Base-by-base conservation (phyloP, 2,329 filamentous ascomycete species). In the Zymoseptoria crescenta region DNA sequence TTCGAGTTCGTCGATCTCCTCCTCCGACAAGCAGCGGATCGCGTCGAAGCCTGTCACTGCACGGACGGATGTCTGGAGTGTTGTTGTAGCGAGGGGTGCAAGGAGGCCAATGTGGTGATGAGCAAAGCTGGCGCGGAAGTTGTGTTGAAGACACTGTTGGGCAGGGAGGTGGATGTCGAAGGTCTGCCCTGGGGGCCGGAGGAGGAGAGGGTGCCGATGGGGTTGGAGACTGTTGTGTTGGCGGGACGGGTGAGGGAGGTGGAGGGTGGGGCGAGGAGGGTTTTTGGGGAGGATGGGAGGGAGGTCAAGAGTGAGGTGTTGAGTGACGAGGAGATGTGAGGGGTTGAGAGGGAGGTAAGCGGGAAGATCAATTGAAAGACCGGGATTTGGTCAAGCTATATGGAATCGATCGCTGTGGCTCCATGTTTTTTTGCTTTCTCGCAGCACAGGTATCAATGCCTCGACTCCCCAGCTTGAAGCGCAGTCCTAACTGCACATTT, bases 1-100 rank as follows among this genome's bases (percentile, higher is more conserved):
- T 97, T 97, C 69, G 93, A 97, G 68, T 95, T 96, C 69, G 80
- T 96, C 20, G 91, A 96, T 68, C 72, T 87, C 35, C 76, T 97
- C 35, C 80, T 97, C 1, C 77, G 77, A 20, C 87, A 92, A 69
- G 93, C 92, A 0, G 81, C 94, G 45, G 80, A 84, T 58, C 80
- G 94, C 7, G 85, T 97, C 5, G 85, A 89, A 69, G 80, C 78
- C 1, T 99, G 94, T 68, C 77, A 80, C 48, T 97, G 92, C 69
- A 74, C 84, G 9, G 83, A 87, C 59, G 94, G 94, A 0, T 97
- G 94, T 74, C 76, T 93, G 21, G 93, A 96, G 73, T 99, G 94
- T 74, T 91, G 95, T 50, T 91, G 88, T 63, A 88, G 87, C 62
- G 89, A 95, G 73, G 76, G 84, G 57, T 97, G 94, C 73, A 90